Evolutionary conservation across 768 basidiomycete species (phyloP), one percentile per base, ranked within the genome.

Genomic region (Podaxis carcinomalis): DNA sequence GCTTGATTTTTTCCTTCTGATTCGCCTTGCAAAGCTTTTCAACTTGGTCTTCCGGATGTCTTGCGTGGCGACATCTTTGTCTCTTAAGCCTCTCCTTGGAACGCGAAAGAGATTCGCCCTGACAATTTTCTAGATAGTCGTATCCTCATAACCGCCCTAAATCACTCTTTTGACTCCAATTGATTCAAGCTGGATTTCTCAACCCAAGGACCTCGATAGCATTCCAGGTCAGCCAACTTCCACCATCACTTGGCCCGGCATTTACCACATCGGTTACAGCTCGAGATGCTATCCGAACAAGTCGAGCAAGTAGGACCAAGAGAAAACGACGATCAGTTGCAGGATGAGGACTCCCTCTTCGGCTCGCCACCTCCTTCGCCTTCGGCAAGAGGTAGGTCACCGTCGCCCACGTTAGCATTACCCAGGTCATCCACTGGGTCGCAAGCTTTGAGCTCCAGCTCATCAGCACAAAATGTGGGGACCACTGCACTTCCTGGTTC

Each of bases 401-500:
- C 83, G 61, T 84, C 84, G 62, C 83, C 83, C 64, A 70, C 72
- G 51, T 74, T 86, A 71, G 86, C 86, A 56, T 77, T 89, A 51
- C 85, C 87, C 67, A 77, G 80, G 7, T 21, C 37, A 32, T 54
- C 44, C 47, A 19, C 52, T 39, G 52, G 28, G 42, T 49, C 21
- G 13, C 52, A 54, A 54, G 44, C 6, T 7, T 40, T 47, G 59
- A 39, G 59, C 60, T 64, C 65, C 60, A 64, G 67, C 68, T 67
- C 68, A 74, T 74, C 77, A 75, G 76, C 80, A 86, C 82, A 89
- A 89, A 92, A 93, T 84, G 91, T 93, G 90, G 90, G 90, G 90
- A 88, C 90, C 89, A 92, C 92, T 92, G 91, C 91, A 92, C 91
- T 92, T 90, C 89, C 89, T 92, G 91, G 90, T 85, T 90, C 89